These are phyloP conservation scores for Colletotrichum neosansevieriae DNA, from an alignment of 2,329 filamentous ascomycete species.

Conservation along the genomic window DNA sequence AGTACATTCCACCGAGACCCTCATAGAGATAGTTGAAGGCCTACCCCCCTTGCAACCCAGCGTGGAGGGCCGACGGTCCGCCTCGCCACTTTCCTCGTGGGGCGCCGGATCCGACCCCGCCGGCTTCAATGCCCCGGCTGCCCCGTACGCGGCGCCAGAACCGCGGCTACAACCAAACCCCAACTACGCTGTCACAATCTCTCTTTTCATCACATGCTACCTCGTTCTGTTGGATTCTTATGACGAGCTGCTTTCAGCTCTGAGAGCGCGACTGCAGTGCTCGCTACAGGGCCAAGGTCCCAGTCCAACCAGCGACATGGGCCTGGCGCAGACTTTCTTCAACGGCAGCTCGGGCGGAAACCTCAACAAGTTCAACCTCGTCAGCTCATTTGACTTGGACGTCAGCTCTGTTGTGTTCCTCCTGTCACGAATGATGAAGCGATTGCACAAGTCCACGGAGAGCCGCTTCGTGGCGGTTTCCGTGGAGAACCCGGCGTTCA, in stretches of 20 bases:
- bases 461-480: conserved; percentile 14
- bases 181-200: conserved; percentile 21
- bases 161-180: conserved; percentile 8
- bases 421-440: conserved; percentile 33
- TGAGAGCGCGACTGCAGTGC: conserved; percentile 25
- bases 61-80: conserved; percentile 21
- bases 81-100: conserved; percentile 22
- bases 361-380: conserved; percentile 21
- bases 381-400: conserved; percentile 31
- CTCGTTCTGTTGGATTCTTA: conserved; percentile 31
- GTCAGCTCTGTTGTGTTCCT: conserved; percentile 33
- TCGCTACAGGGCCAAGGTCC: conserved; percentile 30
- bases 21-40: conserved; percentile 31
- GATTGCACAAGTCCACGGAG: conserved; percentile 30
- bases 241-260: conserved; percentile 21
- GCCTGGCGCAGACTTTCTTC: conserved; percentile 26
- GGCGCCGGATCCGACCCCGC: conserved; percentile 14
- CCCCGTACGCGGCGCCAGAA: background rate
- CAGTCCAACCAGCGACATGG: conserved; percentile 26
- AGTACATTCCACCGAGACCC: conserved; percentile 31
- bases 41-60: conserved; percentile 16
- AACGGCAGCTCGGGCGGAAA: background rate
- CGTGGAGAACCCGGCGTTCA: background rate
- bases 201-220: conserved; percentile 32
- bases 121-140: background rate